phyloP scores from a whole-genome alignment of 2,329 filamentous ascomycete genomes.

The Stagonosporopsis chrysanthemi region DNA sequence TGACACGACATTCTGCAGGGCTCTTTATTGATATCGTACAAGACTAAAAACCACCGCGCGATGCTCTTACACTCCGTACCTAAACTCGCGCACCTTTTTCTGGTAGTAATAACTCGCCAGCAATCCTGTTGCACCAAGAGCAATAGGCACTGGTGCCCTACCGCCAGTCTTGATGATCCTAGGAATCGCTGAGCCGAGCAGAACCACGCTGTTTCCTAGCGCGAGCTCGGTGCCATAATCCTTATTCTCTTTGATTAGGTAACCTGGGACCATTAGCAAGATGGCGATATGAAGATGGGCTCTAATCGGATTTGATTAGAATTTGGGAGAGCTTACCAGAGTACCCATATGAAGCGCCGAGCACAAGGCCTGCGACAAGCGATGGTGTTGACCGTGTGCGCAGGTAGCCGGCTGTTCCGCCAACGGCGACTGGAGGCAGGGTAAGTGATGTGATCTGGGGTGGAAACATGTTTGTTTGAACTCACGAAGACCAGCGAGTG shows the following conservation, averaged over 20 bases:
- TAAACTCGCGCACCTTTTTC: slow-evolving; percentile 42
- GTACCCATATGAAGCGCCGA: slow-evolving; percentile 37
- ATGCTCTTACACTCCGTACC: slow-evolving; percentile 32
- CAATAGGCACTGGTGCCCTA: slow-evolving; percentile 37
- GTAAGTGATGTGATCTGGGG: slow-evolving; percentile 6
- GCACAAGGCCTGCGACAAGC: slow-evolving; percentile 37
- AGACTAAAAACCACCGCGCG: neutral
- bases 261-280: slow-evolving; percentile 21
- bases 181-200: slow-evolving; percentile 35
- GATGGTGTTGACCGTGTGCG: slow-evolving; percentile 39
- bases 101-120: slow-evolving; percentile 40
- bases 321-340: slow-evolving; percentile 23
- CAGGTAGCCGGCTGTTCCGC: slow-evolving; percentile 39
- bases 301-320: neutral
- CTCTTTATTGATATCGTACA: neutral
- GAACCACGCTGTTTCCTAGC: slow-evolving; percentile 34
- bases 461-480: too few species aligned
- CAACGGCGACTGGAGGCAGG: slow-evolving; percentile 28
- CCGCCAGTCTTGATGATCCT: slow-evolving; percentile 39
- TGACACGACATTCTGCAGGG: neutral
- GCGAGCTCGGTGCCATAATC: slow-evolving; percentile 41
- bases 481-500: slow-evolving; percentile 39
- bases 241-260: slow-evolving; percentile 40
- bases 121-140: slow-evolving; percentile 33
- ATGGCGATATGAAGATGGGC: neutral